Evolutionary conservation across 192 early-diverging fungal species (phyloP).

Genomic region (Nowakowskiella sp.): DNA sequence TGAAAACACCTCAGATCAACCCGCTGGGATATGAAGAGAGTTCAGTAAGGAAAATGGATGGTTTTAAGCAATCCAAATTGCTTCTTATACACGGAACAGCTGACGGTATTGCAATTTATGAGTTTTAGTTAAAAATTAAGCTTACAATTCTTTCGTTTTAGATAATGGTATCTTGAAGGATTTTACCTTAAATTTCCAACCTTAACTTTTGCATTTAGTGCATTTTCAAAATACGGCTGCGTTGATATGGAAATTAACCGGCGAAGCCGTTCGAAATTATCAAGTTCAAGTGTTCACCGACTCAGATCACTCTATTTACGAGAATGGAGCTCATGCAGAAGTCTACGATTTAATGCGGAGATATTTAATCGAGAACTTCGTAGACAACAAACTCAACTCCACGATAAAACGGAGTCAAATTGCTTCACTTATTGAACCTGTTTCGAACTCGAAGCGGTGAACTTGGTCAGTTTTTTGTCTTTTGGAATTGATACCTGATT

Average conservation of each 20-base stretch:
- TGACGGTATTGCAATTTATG: constrained; percentile 72
- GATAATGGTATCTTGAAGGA: constrained; percentile 5
- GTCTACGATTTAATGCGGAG: constrained; percentile 51
- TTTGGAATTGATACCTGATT: too few species aligned
- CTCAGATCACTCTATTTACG: constrained; percentile 78
- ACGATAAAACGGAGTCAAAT: too few species aligned
- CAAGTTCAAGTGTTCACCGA: constrained; percentile 86
- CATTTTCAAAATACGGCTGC: constrained; percentile 86
- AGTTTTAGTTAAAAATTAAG: background rate
- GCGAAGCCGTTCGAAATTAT: constrained; percentile 63
- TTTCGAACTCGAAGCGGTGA: too few species aligned
- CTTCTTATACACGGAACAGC: constrained; percentile 85
- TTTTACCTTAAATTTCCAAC: background rate
- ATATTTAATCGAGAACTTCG: constrained; percentile 36
- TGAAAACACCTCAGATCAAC: constrained; percentile 81
- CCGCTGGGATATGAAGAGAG: constrained; percentile 67
- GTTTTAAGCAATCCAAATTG: constrained; percentile 69
- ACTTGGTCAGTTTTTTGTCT: too few species aligned
- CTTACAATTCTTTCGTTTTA: background rate
- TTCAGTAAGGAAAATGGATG: constrained; percentile 68
- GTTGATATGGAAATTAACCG: constrained; percentile 69
- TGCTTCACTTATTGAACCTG: too few species aligned
- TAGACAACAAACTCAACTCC: too few species aligned
- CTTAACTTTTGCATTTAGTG: constrained; percentile 36
- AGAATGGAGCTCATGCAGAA: constrained; percentile 65